phyloP scores from a whole-genome alignment of 768 basidiomycete species.

The Russula sp. region DNA sequence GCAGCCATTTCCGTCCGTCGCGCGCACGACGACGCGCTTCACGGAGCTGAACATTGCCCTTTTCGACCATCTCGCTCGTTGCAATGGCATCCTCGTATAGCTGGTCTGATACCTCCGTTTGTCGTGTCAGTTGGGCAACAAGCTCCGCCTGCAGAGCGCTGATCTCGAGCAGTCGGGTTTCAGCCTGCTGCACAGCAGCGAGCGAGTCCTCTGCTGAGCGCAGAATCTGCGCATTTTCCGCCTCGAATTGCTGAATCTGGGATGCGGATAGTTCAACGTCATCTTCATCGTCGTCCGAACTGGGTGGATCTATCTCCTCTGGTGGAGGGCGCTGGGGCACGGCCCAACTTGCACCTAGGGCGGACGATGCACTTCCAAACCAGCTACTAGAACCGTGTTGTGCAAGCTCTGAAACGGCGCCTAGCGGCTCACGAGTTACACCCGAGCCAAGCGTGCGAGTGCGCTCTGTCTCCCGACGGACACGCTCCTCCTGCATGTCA shows the following conservation, averaged over 20 bases:
- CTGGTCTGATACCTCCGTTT: slow-evolving; percentile 89
- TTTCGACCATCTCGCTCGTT: slow-evolving; percentile 76
- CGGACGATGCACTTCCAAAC: slow-evolving; percentile 36
- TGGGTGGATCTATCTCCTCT: slow-evolving; percentile 36
- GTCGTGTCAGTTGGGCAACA: slow-evolving; percentile 76
- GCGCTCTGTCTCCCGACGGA: slow-evolving; percentile 81
- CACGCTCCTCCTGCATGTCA: slow-evolving; percentile 90
- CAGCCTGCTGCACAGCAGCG: slow-evolving; percentile 85
- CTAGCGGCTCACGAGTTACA: slow-evolving; percentile 57
- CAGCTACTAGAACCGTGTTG: slow-evolving; percentile 46
- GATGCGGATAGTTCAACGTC: slow-evolving; percentile 77
- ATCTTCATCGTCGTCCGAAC: slow-evolving; percentile 59
- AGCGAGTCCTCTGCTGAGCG: slow-evolving; percentile 79
- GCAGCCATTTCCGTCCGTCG: slow-evolving; percentile 82
- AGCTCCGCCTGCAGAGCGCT: slow-evolving; percentile 89
- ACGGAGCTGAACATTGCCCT: slow-evolving; percentile 83
- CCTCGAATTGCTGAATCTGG: slow-evolving; percentile 89
- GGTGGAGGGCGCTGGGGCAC: slow-evolving; percentile 34
- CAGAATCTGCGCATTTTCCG: slow-evolving; percentile 83
- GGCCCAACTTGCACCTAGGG: slow-evolving; percentile 38
- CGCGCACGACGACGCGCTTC: slow-evolving; percentile 83
- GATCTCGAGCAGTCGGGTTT: slow-evolving; percentile 87
- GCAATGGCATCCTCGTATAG: slow-evolving; percentile 92
- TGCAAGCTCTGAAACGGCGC: slow-evolving; percentile 37
- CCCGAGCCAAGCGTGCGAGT: slow-evolving; percentile 74